Evolutionary conservation across 2,329 filamentous ascomycete genomes (phyloP).

Genomic region (Cytospora chrysosperma): DNA sequence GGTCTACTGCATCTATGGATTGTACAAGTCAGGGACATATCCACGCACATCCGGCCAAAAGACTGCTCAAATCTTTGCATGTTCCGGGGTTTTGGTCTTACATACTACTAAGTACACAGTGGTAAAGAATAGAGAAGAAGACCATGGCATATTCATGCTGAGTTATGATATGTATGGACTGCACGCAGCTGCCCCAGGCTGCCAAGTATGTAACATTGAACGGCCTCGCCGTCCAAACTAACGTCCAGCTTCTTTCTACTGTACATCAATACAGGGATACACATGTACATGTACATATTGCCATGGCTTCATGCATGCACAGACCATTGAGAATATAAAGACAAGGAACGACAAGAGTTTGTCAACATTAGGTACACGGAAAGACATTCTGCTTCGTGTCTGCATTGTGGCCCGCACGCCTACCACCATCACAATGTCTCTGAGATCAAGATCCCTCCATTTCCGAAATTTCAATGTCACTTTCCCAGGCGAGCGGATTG

Average conservation of each 20-base stretch:
- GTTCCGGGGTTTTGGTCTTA: too few species aligned
- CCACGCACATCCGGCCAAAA: too few species aligned
- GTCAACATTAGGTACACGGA: neutral
- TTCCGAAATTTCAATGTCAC: conserved; percentile 26
- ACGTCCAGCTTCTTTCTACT: neutral
- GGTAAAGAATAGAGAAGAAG: too few species aligned
- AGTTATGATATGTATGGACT: too few species aligned
- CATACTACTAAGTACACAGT: too few species aligned
- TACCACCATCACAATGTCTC: neutral
- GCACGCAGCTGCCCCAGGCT: too few species aligned
- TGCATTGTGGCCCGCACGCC: neutral
- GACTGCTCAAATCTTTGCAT: too few species aligned
- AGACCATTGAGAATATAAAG: neutral
- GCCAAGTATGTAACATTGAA: too few species aligned
- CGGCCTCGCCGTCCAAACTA: too few species aligned
- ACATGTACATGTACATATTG: neutral
- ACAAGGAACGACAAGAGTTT: neutral
- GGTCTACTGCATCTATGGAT: too few species aligned
- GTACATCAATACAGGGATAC: neutral
- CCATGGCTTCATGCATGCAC: neutral
- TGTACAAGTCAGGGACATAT: too few species aligned
- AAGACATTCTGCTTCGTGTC: neutral
- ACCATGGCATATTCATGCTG: too few species aligned
- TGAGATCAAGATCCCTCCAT: conserved; percentile 17
- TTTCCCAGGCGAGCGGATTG: conserved; percentile 20